Conservation (phyloP, 148 eudicot species). For the Silene uniflora region DNA sequence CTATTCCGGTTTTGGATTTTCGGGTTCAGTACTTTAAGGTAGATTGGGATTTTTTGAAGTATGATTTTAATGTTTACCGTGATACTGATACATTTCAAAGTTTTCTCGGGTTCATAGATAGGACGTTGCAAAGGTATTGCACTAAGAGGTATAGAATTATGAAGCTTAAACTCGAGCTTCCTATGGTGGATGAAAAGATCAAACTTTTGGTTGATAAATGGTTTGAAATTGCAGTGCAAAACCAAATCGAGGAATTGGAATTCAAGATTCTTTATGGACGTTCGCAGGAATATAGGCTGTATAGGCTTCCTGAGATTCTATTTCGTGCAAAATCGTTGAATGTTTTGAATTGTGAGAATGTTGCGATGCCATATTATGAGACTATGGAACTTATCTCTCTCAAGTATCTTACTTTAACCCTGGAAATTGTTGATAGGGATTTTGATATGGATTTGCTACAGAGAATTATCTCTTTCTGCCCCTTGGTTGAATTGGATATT, state of each 20-base stretch:
- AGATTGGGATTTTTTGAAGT: not conserved
- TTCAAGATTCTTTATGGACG: not conserved
- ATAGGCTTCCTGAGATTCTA: no score
- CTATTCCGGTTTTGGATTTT: no score
- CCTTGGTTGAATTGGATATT: not conserved
- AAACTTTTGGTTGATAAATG: not conserved
- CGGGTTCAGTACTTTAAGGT: not conserved
- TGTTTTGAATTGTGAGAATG: not conserved
- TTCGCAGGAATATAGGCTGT: not conserved
- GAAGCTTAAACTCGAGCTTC: not conserved
- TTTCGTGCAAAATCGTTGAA: not conserved
- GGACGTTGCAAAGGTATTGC: conserved; percentile 2
- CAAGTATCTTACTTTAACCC: not conserved
- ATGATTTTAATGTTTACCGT: no score
- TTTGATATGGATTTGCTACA: not conserved
- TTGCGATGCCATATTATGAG: not conserved
- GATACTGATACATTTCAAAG: no score
- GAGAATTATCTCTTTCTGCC: not conserved
- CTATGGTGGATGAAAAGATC: not conserved
- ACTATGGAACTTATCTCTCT: conserved; percentile 10
- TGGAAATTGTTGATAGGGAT: not conserved
- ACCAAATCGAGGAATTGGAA: not conserved
- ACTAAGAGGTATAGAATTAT: no score
- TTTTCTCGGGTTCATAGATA: not conserved
- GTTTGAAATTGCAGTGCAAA: conserved; percentile 6